Conservation (phyloP, 1,139 yeast species). For the Yamadazyma buinensis region DNA sequence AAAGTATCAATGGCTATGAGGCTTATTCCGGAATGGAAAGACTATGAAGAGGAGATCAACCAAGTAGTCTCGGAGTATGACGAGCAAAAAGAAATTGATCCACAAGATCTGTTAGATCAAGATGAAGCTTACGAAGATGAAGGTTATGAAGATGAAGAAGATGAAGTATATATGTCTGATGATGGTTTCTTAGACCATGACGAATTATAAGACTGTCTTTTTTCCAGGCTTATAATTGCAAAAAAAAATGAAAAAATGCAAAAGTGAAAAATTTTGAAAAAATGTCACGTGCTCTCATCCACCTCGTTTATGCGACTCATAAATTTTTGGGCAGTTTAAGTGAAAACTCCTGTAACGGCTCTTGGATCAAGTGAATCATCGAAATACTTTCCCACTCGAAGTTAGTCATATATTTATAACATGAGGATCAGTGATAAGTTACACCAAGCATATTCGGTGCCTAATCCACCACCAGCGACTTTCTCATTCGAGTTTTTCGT, state of each 20-base stretch:
- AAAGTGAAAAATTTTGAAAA: background rate
- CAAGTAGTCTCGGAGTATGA: background rate
- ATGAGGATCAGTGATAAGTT: constrained; percentile 58
- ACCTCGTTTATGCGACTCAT: too few species aligned
- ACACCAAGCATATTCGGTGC: constrained; percentile 40
- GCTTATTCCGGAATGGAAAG: constrained; percentile 74
- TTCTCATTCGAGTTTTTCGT: constrained; percentile 96
- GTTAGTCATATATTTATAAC: too few species aligned
- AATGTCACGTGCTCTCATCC: background rate
- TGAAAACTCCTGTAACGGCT: background rate
- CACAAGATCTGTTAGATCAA: background rate
- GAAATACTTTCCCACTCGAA: background rate
- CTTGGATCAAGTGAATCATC: background rate
- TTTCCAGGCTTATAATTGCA: too few species aligned
- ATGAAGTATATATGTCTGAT: too few species aligned
- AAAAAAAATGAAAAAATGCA: too few species aligned
- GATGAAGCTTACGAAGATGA: background rate
- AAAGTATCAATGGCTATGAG: constrained; percentile 71
- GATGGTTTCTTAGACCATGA: constrained; percentile 1
- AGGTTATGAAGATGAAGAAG: background rate
- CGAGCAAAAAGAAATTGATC: background rate
- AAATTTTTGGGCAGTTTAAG: too few species aligned
- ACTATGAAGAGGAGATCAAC: constrained; percentile 52
- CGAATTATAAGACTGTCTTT: constrained; percentile 1
- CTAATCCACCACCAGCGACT: constrained; percentile 56